phyloP scores from a whole-genome alignment of 1,284 basidiomycete genomes.

The Xanthoconium separans region DNA sequence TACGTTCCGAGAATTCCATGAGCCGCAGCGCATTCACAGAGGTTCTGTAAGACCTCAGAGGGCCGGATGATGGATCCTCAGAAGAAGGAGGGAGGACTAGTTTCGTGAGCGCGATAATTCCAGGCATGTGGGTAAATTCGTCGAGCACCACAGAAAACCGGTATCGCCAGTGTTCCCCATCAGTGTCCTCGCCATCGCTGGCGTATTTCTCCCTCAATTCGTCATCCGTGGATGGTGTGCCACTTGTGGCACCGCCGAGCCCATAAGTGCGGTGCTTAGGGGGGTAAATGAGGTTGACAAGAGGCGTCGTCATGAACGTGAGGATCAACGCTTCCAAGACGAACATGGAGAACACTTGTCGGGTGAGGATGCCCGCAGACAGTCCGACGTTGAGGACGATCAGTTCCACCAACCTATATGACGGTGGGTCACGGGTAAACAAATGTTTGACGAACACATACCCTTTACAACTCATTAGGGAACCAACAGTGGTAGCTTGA shows the following conservation, averaged over 20 bases:
- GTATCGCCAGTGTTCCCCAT: slow-evolving; percentile 20
- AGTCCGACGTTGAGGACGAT: slow-evolving; percentile 96
- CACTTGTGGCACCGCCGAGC: background rate
- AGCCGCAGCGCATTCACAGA: slow-evolving; percentile 76
- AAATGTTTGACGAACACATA: slow-evolving; percentile 32
- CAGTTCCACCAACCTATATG: slow-evolving; percentile 73
- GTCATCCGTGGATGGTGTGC: background rate
- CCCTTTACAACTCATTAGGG: slow-evolving; percentile 96
- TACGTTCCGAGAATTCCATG: slow-evolving; percentile 89
- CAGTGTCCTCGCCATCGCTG: slow-evolving; percentile 7
- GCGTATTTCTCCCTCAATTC: slow-evolving; percentile 6
- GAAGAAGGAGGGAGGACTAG: slow-evolving; percentile 40
- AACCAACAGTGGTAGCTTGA: slow-evolving; percentile 85
- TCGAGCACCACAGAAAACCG: slow-evolving; percentile 87
- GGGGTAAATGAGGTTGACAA: slow-evolving; percentile 79
- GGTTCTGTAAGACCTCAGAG: slow-evolving; percentile 12
- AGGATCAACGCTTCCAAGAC: slow-evolving; percentile 85
- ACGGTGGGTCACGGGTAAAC: slow-evolving; percentile 2
- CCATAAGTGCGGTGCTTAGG: slow-evolving; percentile 54
- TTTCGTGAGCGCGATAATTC: slow-evolving; percentile 69
- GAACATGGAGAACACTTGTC: slow-evolving; percentile 84
- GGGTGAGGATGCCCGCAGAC: slow-evolving; percentile 77
- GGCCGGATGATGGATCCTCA: slow-evolving; percentile 18
- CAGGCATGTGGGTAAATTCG: slow-evolving; percentile 83
- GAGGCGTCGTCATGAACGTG: slow-evolving; percentile 88